These are phyloP conservation scores for Colletotrichum scovillei DNA, from an alignment of 2,329 filamentous ascomycete genomes.

Conservation along the genomic window DNA sequence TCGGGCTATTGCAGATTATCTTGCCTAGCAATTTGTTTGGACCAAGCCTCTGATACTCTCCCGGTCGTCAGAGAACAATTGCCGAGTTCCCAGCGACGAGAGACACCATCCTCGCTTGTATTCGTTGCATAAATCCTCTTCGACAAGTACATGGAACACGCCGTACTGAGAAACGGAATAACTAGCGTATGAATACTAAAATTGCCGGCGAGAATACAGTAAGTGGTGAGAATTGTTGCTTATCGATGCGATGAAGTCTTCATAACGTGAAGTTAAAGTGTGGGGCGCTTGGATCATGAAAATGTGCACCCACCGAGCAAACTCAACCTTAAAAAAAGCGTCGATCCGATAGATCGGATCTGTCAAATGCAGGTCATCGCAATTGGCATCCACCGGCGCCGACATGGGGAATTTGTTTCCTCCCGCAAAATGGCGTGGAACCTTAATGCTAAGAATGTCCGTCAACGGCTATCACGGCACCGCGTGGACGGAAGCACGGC, in stretches of 20 bases:
- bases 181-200: no score
- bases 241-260: background rate
- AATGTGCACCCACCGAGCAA: background rate
- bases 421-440: conserved; percentile 6
- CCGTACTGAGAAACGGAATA: no score
- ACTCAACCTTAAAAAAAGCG: background rate
- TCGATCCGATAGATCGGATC: background rate
- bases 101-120: no score
- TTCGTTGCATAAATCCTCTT: no score
- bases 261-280: background rate
- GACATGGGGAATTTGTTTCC: background rate
- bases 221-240: background rate
- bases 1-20: no score
- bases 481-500: conserved; percentile 14
- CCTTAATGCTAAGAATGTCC: conserved; percentile 7
- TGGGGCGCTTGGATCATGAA: background rate
- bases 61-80: no score
- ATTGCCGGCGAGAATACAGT: background rate
- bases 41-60: no score
- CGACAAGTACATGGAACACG: no score
- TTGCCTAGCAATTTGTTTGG: no score
- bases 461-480: conserved; percentile 28
- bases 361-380: background rate
- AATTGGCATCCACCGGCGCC: background rate
- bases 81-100: no score